A percentile compares a stretch with the other conserved stretches of the same genome.
These are phyloP conservation scores for Amylostereum areolatum DNA, from an alignment of 1,284 basidiomycete genomes.

Conservation along the genomic window DNA sequence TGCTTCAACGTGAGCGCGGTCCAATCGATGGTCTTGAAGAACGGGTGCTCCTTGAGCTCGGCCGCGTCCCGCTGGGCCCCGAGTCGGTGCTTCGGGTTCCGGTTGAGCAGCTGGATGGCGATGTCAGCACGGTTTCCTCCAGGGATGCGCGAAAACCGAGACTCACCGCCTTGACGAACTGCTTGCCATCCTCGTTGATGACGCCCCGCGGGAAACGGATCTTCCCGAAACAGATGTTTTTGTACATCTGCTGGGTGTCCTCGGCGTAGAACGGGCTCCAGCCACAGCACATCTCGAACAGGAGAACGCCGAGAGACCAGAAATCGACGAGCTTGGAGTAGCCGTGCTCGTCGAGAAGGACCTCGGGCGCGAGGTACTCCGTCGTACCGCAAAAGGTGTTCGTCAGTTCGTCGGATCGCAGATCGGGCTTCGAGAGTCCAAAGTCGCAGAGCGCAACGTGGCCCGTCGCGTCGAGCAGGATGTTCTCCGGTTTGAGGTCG, in stretches of 20 bases:
- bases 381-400: conserved; percentile 98
- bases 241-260: conserved; percentile 99
- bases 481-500: conserved; percentile 97
- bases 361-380: conserved; percentile 97
- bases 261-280: conserved; percentile 99
- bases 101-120: conserved; percentile 77
- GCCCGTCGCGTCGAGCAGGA: conserved; percentile 92
- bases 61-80: conserved; percentile 88
- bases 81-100: conserved; percentile 95
- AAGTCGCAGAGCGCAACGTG: conserved; percentile 97
- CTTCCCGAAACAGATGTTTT: conserved; percentile 98
- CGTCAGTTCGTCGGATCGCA: conserved; percentile 90
- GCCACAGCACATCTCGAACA: conserved; percentile 99
- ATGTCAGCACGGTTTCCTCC: no score
- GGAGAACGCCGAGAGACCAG: conserved; percentile 90
- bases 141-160: background rate
- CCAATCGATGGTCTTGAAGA: conserved; percentile 95
- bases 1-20: conserved; percentile 81
- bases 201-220: conserved; percentile 98
- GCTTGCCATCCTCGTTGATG: conserved; percentile 97
- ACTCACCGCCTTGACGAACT: conserved; percentile 97
- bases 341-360: conserved; percentile 97
- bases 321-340: conserved; percentile 99
- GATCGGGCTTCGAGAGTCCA: conserved; percentile 94
- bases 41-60: conserved; percentile 94